Evolutionary conservation across 192 early-diverging fungal species (phyloP), one percentile per base, ranked within the genome.

Genomic region (Podila minutissima): DNA sequence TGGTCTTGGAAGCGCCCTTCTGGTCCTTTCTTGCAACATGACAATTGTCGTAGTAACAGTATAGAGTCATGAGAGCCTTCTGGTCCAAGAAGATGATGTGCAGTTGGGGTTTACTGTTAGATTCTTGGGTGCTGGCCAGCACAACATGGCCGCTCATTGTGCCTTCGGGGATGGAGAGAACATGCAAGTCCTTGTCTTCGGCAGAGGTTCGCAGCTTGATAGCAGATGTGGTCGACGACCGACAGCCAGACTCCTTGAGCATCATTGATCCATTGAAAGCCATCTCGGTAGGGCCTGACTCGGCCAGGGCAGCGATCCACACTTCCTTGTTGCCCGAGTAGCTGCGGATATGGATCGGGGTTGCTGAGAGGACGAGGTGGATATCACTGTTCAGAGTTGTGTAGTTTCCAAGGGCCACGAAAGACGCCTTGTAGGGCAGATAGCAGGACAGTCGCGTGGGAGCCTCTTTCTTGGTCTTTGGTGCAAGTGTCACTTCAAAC

Each of bases 341-440:
- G 9, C 72, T 83, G 20, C 87, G 69, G 12, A 76, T 74, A 75
- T 86, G 63, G 49, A 93, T 91, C 7, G 92, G 92, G 2, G 89
- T 70, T 1, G 91, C 89, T 0, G 90, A 83, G 24, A 91, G 70
- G 20, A 92, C 29, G 19, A 94, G 69, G 24, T 85, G 85, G 31
- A 90, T 69, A 6, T 89, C 88, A 0, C 67, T 49, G 32, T 84
- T 88, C 19, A 68, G 29, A 4, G 88, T 71, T 4, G 70, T 75
- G 67, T 94, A 93, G 50, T 87, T 89, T 15, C 88, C 90, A 4
- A 94, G 51, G 0, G 83, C 90, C 31, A 92, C 88, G 46, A 92
- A 92, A 0, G 91, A 92, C 6, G 74, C 49, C 68, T 92, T 93
- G 74, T 89, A 92, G 5, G 82, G 64, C 17, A 92, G 71, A 49